Evolutionary conservation across 148 eudicot species (phyloP), one percentile per base, ranked within the genome.

Genomic region (Gaultheria prostrata): DNA sequence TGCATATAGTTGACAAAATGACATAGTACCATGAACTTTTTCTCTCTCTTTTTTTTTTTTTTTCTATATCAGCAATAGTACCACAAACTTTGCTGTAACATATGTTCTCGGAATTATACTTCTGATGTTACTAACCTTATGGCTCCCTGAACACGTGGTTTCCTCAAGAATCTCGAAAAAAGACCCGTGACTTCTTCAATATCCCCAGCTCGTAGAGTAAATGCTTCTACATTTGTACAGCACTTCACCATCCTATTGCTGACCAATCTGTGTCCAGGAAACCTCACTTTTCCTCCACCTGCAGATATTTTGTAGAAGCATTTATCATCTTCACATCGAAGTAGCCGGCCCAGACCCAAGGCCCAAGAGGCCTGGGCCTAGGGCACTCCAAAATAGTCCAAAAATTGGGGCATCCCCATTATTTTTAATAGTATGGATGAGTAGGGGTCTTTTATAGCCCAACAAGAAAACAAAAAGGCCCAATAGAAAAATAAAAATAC

Each of bases 141-240:
- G 51, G 94, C 94, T 83, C 94, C 91, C 81, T 92, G 95, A 82
- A 92, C 94, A 71, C 91, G 91, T 35, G 92, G 87, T 82, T 84
- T 93, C 61, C 92, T 84, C 86, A 94, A 86, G 89, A 92, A 90
- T 86, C 94, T 90, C 61, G 93, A 81, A 81, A 89, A 94, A 53
- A 91, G 86, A 85, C 89, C 88, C 15, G 94, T 92, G 79, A 94
- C 98, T 83, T 94, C 93, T 86, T 90, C 94, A 20, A 94, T 91
- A 90, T 94, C 98, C 18, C 77, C 76, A 75, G 89, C 92, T 86
- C 86, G 87, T 15, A 94, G 89, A 48, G 86, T 86, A 79, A 94
- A 94, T 50, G 93, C 96, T 89, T 94, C 98, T 32, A 92, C 96
- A 85, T 94, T 94, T 77, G 93, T 85, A 67, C 89, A 81, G 87